Base-by-base conservation (phyloP, 495 filamentous ascomycete genomes). In the Penicillium canariense region DNA sequence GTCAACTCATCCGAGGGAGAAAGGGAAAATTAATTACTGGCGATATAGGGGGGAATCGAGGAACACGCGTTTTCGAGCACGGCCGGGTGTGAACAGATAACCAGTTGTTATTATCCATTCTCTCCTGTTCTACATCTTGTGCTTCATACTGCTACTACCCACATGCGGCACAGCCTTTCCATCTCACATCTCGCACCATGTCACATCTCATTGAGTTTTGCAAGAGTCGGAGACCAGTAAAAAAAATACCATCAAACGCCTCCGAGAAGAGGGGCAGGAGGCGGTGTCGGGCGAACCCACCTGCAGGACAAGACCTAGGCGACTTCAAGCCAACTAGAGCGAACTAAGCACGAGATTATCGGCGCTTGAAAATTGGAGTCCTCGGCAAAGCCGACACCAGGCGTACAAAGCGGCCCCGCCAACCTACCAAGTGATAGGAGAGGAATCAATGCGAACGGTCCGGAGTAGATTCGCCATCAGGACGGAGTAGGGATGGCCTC, bases 241-340 rank as follows among this genome's bases (percentile, higher is more conserved):
- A 40, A 42, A 42, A 42, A 42, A 23, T n/a, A n/a, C n/a, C n/a
- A n/a, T n/a, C 6, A 40, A 47, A 53, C n/a, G 20, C 15, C 17
- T n/a, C 17, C 20, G 30, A 38, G 28, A 50, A 52, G 59, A 60
- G 63, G 58, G 63, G 59, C 52, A 62, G 34, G 58, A 54, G 61
- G 59, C 59, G 54, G 65, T 65, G 57, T 60, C 58, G 48, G 50
- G 50, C 32, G 25, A 58, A 59, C 51, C 54, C 60, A 55, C 56
- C 32, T 54, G 45, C 48, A 56, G 35, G n/a, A 45, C 43, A 56
- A 36, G 43, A 28, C 18, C 31, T 34, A 32, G 9, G 26, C 12
- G 28, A 47, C 8, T 9, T 49, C 15, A 12, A 34, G 35, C 20
- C 17, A 46, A 45, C 20, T 34, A 22, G 5, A 38, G 22, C 26